These are phyloP conservation scores for Pyricularia pennisetigena DNA, from an alignment of 2,329 filamentous ascomycete genomes.

Conservation along the genomic window DNA sequence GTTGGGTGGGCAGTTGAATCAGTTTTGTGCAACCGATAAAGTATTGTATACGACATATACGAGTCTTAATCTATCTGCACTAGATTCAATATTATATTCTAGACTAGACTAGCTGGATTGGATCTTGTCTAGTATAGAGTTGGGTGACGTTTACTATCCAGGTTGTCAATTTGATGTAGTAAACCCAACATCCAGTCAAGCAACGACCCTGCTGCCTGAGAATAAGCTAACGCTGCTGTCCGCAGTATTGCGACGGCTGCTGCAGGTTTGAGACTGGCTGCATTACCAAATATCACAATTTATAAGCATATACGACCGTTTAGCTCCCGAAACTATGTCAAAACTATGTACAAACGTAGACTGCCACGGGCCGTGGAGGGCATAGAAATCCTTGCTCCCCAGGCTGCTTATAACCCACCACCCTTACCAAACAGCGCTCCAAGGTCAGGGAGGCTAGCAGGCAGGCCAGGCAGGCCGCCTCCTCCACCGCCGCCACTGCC, in stretches of 20 bases:
- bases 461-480: no score
- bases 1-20: no score
- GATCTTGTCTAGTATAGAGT: background rate
- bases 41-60: background rate
- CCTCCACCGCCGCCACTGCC: no score
- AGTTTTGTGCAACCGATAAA: background rate
- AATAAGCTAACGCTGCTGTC: background rate
- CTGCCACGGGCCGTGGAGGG: no score
- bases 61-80: background rate
- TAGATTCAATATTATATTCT: background rate
- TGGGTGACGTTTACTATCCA: no score
- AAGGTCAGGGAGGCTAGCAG: background rate
- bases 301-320: background rate
- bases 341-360: background rate
- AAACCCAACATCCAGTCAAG: background rate
- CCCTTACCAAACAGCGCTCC: background rate
- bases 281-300: background rate
- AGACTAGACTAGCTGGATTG: no score
- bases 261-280: background rate
- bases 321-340: background rate
- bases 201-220: no score
- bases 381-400: background rate
- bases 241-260: background rate
- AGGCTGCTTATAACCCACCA: background rate
- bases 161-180: background rate